Base-by-base conservation (phyloP, 352 stramenopile species). In the Pythium myriotylum region DNA sequence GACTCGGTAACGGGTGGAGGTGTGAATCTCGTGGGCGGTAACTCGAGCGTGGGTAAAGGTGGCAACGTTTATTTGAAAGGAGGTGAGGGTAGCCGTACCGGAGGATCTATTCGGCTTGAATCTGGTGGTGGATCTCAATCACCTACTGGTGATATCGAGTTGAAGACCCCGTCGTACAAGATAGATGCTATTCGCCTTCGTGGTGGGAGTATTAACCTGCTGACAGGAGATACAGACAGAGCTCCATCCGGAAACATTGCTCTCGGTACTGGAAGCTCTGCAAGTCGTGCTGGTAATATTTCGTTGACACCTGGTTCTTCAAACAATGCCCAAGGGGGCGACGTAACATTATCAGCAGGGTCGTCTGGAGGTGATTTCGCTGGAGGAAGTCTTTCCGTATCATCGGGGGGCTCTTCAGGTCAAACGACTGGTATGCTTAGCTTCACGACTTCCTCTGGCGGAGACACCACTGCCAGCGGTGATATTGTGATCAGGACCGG, bases 1-100 rank as follows among this genome's bases (percentile, higher is more conserved):
- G 77, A 89, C 46, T 78, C 89, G 35, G 84, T 94, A 17, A 76
- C 65, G 24, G 91, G 88, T 49, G 92, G 92, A 22, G 59, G 66
- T 54, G 73, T 97, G 6, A 70, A 74, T 4, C 7, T 97, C 26
- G 63, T 64, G 4, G 91, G 83, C 24, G 92, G 91, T 49, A 61
- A 68, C 48, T 91, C 89, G 0, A 62, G 67, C 26, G 70, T 76
- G 39, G 88, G 85, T 19, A 83, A 67, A 22, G 89, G 88, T 51
- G 88, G 85, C 19, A 72, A 70, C 46, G 66, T 95, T 42, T 67
- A 68, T 37, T 9, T 94, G 6, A 23, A 13, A 56, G 80, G 75
- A 12, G 81, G 85, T 43, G 35, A 59, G 24, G 83, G 73, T 39
- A 72, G 41, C 29, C 70, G 40, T 35, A 87, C 71, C 4, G 87